phyloP scores from a whole-genome alignment of 164 flowering plant species.

The Amborella trichopoda region DNA sequence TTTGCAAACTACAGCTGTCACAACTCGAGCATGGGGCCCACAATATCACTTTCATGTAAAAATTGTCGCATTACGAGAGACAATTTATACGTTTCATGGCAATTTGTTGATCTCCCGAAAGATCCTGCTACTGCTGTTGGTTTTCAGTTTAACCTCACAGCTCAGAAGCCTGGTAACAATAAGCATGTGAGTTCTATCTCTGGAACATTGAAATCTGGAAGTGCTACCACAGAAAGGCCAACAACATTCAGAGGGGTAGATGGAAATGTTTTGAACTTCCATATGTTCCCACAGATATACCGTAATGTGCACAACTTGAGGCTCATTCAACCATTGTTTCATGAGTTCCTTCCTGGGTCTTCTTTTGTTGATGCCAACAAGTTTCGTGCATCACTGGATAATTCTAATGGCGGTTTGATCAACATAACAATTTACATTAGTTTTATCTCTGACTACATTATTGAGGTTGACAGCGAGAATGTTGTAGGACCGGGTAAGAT shows the following conservation, averaged over 20 bases:
- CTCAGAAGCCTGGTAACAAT: conserved; percentile 29
- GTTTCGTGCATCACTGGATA: conserved; percentile 69
- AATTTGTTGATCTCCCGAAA: conserved; percentile 82
- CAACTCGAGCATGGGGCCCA: conserved; percentile 78
- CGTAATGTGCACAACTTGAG: conserved; percentile 47
- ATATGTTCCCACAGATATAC: conserved; percentile 71
- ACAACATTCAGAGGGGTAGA: conserved; percentile 66
- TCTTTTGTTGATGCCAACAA: conserved; percentile 27
- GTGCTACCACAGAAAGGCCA: conserved; percentile 37
- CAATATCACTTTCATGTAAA: conserved; percentile 46
- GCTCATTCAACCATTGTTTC: conserved; percentile 88
- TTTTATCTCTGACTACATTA: conserved; percentile 69
- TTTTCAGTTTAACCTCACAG: conserved; percentile 72
- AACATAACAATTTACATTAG: conserved; percentile 64
- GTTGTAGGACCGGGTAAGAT: conserved; percentile 82
- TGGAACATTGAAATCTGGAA: conserved; percentile 47
- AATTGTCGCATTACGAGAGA: conserved; percentile 48
- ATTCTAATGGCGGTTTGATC: conserved; percentile 53
- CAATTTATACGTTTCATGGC: conserved; percentile 65
- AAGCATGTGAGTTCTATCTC: conserved; percentile 61
- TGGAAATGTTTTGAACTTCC: conserved; percentile 61
- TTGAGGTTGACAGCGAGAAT: conserved; percentile 57
- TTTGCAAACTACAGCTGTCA: conserved; percentile 60
- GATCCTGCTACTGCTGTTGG: conserved; percentile 90
- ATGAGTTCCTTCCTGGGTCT: conserved; percentile 81